phyloP scores from a whole-genome alignment of 169 alveolate genomes.

The Perkinsus marinus region DNA sequence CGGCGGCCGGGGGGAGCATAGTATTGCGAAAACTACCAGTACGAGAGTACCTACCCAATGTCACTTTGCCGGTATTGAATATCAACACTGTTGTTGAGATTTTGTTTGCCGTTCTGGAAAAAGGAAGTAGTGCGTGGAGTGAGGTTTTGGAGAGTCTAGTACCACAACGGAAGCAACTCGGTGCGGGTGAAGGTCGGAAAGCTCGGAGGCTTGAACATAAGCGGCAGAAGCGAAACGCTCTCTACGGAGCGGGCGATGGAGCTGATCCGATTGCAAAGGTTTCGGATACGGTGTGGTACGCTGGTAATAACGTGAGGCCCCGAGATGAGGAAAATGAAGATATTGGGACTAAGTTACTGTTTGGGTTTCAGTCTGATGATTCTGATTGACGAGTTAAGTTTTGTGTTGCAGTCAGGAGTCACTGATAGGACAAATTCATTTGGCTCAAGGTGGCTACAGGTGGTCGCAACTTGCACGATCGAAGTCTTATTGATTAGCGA shows the following conservation, averaged over 20 bases:
- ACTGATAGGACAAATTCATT: no score
- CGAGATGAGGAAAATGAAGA: background rate
- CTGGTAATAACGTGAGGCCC: background rate
- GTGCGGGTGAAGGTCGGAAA: background rate
- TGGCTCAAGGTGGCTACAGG: no score
- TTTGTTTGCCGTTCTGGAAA: background rate
- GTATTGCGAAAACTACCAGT: background rate
- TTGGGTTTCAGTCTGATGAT: background rate
- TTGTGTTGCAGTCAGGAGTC: background rate
- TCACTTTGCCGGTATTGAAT: constrained; percentile 5
- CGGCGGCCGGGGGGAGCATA: background rate
- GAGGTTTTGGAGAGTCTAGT: constrained; percentile 6
- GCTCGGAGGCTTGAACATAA: background rate
- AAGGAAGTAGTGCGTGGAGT: constrained; percentile 8
- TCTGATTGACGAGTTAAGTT: background rate
- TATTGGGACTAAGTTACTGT: background rate
- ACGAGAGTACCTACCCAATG: background rate
- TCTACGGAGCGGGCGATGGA: background rate
- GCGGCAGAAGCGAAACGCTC: background rate
- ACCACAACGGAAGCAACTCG: constrained; percentile 15
- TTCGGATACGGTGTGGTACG: background rate
- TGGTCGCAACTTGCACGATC: no score
- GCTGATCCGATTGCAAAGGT: background rate
- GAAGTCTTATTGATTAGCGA: background rate
- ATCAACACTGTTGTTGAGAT: constrained; percentile 19